These are phyloP conservation scores for Alternaria rosae DNA, from an alignment of 2,329 filamentous ascomycete genomes.

Conservation along the genomic window DNA sequence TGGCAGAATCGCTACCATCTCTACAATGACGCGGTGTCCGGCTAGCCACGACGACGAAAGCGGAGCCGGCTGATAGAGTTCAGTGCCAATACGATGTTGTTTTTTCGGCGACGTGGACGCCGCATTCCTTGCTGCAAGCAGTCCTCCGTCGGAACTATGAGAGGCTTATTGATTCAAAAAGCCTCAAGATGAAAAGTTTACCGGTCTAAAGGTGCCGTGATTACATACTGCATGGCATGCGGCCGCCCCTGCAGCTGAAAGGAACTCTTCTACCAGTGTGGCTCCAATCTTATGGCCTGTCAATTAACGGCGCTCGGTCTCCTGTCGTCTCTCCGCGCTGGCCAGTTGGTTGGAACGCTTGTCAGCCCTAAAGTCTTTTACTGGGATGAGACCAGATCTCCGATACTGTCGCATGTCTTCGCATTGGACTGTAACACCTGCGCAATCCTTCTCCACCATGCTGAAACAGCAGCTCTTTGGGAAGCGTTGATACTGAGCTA, in stretches of 20 bases:
- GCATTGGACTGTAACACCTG: slow-evolving; percentile 26
- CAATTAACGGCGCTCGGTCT: slow-evolving; percentile 30
- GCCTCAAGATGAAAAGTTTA: background rate
- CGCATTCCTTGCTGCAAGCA: background rate
- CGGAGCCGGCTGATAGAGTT: slow-evolving; percentile 17
- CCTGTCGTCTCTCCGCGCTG: slow-evolving; percentile 37
- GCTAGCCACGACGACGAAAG: background rate
- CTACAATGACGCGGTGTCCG: slow-evolving; percentile 3
- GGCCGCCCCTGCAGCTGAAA: background rate
- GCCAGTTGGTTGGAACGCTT: slow-evolving; percentile 36
- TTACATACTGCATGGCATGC: background rate
- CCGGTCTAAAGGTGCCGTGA: background rate
- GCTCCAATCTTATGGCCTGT: slow-evolving; percentile 24
- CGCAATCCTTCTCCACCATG: slow-evolving; percentile 22
- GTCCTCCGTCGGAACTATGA: background rate
- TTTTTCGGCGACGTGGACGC: slow-evolving; percentile 3
- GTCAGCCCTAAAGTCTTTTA: slow-evolving; percentile 13
- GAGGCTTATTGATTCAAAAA: slow-evolving; percentile 14
- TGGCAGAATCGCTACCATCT: background rate
- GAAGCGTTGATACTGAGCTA: slow-evolving; percentile 18
- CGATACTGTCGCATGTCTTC: slow-evolving; percentile 15
- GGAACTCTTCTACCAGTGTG: background rate
- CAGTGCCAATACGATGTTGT: slow-evolving; percentile 2
- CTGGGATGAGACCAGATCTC: slow-evolving; percentile 13
- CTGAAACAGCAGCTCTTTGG: slow-evolving; percentile 28